phyloP scores from a whole-genome alignment of 306 rosid species.

The Vigna unguiculata region DNA sequence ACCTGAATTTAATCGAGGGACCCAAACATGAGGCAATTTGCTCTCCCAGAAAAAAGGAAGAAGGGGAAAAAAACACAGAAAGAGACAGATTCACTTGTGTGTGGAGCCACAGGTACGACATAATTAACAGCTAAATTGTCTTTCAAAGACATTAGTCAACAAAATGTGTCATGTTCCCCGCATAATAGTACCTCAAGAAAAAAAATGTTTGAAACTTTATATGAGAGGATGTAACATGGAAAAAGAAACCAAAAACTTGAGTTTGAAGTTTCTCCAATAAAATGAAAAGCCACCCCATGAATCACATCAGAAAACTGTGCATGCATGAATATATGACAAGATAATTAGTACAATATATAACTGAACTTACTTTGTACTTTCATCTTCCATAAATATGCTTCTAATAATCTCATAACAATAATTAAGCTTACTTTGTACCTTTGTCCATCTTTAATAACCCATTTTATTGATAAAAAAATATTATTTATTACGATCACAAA shows the following conservation, averaged over 20 bases:
- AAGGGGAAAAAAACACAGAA: not conserved
- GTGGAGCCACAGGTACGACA: constrained; percentile 5
- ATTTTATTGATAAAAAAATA: too few relatives aligned
- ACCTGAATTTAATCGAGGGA: constrained; percentile 41
- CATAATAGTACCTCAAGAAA: not conserved
- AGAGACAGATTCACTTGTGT: not conserved
- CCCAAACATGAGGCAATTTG: constrained; percentile 4
- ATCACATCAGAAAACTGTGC: not conserved
- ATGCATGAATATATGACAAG: not conserved
- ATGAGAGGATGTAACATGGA: not conserved
- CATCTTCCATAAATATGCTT: too few relatives aligned
- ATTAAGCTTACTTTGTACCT: too few relatives aligned
- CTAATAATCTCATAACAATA: too few relatives aligned
- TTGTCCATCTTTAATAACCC: too few relatives aligned
- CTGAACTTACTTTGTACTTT: too few relatives aligned
- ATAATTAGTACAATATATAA: not conserved
- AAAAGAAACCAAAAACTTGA: constrained; percentile 15
- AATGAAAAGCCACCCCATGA: constrained; percentile 9
- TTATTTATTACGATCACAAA: too few relatives aligned
- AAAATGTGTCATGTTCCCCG: constrained; percentile 24
- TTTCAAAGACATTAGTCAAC: constrained; percentile 15
- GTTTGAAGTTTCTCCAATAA: not conserved
- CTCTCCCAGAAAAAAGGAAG: constrained; percentile 49
- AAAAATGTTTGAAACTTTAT: constrained; percentile 19
- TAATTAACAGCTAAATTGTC: constrained; percentile 17